Evolutionary conservation across 495 filamentous ascomycete genomes (phyloP).

Genomic region (Neurospora tetraspora): DNA sequence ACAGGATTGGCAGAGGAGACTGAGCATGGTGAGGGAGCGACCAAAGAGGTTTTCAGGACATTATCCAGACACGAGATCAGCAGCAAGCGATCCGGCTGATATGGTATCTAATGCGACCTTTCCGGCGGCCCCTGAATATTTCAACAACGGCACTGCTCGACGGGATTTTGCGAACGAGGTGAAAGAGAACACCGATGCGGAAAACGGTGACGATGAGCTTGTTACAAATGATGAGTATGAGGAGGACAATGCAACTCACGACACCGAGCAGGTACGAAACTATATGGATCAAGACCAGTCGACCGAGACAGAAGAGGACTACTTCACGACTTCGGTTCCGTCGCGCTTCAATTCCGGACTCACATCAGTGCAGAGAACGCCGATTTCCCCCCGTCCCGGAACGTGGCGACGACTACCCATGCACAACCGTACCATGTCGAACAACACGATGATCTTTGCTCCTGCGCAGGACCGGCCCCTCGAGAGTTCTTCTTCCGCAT

Average conservation of each 20-base stretch:
- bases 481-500: slow-evolving; percentile 40
- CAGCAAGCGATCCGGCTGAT: slow-evolving; percentile 46
- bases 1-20: slow-evolving; percentile 28
- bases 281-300: neutral
- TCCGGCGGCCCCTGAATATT: slow-evolving; percentile 18
- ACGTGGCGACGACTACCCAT: slow-evolving; percentile 24
- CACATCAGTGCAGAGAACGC: slow-evolving; percentile 9
- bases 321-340: slow-evolving; percentile 35
- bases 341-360: slow-evolving; percentile 19
- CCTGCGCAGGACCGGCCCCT: slow-evolving; percentile 33
- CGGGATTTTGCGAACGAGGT: slow-evolving; percentile 21
- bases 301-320: slow-evolving; percentile 30
- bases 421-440: slow-evolving; percentile 60
- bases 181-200: slow-evolving; percentile 57
- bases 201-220: slow-evolving; percentile 85
- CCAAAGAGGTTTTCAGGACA: slow-evolving; percentile 28
- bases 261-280: slow-evolving; percentile 1
- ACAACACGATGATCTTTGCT: slow-evolving; percentile 67
- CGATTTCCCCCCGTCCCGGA: slow-evolving; percentile 22
- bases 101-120: slow-evolving; percentile 33
- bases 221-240: slow-evolving; percentile 63
- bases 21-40: slow-evolving; percentile 33
- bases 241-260: slow-evolving; percentile 30
- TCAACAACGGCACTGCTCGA: slow-evolving; percentile 13
- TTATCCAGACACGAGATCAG: slow-evolving; percentile 40